Evolutionary conservation across 805 yeast species (phyloP), one percentile per base, ranked within the genome.

Genomic region (Candida dajiaensis): DNA sequence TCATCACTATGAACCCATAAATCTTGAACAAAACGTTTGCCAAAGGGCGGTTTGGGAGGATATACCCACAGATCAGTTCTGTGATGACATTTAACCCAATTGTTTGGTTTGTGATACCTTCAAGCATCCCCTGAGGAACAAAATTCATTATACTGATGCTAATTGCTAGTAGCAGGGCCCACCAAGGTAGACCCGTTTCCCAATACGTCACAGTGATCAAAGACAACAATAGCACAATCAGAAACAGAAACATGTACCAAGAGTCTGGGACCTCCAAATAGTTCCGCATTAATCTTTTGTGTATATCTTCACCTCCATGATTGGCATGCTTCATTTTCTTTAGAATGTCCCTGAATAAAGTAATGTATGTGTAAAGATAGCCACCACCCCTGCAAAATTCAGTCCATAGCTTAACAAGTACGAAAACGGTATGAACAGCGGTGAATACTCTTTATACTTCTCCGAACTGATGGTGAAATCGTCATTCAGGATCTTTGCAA

Each of bases 191-290:
- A 44, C 76, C 79, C 1, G 78, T 69, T 35, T 73, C 67, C 58
- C 68, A 69, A 10, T 56, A 55, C 44, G 65, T 60, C 15, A 65
- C 61, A 3, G 66, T 54, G 6, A 62, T 63, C 38, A 63, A 64
- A 1, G 66, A 62, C n/a, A 64, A 38, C 3, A 57, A 65, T 6
- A 62, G 37, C 43, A 53, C 55, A 19, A 62, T 43, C 7, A 62
- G 57, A 40, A 61, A 65, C 12, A 63, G 38, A 6, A 51, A 45
- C 3, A 44, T 72, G 71, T 69, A 44, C 66, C 57, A 44, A 72
- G 64, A 80, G 53, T 80, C 85, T 1, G 94, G 94, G 19, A 81
- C 87, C 50, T 83, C 88, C 31, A 72, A 72, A 60, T 83, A 83
- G 44, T 62, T 67, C 39, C 54, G 58, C 79, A 77, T 78, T 56